These are phyloP conservation scores for Licmophora abbreviata DNA, from an alignment of 108 stramenopile species.

Conservation along the genomic window DNA sequence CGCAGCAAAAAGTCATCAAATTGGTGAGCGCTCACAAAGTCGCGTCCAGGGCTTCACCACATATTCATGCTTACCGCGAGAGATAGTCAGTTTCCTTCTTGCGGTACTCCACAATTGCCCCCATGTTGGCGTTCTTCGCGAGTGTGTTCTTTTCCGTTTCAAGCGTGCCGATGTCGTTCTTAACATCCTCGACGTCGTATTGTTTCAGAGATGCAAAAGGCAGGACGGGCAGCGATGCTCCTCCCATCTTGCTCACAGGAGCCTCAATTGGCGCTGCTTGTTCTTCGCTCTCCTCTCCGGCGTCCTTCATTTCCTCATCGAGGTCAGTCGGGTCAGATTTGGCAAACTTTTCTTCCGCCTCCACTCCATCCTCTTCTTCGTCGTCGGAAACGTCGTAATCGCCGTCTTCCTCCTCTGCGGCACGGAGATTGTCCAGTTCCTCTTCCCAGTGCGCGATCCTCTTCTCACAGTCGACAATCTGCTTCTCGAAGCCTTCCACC, in stretches of 20 bases:
- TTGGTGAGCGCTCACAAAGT: too few relatives aligned
- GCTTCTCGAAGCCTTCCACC: slow-evolving; percentile 64
- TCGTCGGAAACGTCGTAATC: slow-evolving; percentile 49
- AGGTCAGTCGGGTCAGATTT: background rate
- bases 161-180: slow-evolving; percentile 57
- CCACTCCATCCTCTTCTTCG: slow-evolving; percentile 51
- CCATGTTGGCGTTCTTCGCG: slow-evolving; percentile 90
- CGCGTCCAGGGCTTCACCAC: background rate
- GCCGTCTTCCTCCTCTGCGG: slow-evolving; percentile 47
- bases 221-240: slow-evolving; percentile 29
- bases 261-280: slow-evolving; percentile 1
- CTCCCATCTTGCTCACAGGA: background rate
- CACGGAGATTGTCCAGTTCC: slow-evolving; percentile 50
- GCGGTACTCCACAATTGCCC: slow-evolving; percentile 88
- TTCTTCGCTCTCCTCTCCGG: slow-evolving; percentile 3
- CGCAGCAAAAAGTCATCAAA: background rate
- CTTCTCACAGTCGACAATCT: slow-evolving; percentile 49
- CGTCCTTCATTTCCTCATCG: slow-evolving; percentile 12
- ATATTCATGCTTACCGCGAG: slow-evolving; percentile 35
- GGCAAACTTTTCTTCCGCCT: slow-evolving; percentile 24
- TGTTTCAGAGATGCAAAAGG: slow-evolving; percentile 47
- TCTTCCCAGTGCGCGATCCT: slow-evolving; percentile 53
- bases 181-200: slow-evolving; percentile 53
- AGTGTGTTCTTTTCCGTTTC: slow-evolving; percentile 71
- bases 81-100: slow-evolving; percentile 90